Base-by-base conservation (phyloP, 352 stramenopile genomes). In the Bremia lactucae region DNA sequence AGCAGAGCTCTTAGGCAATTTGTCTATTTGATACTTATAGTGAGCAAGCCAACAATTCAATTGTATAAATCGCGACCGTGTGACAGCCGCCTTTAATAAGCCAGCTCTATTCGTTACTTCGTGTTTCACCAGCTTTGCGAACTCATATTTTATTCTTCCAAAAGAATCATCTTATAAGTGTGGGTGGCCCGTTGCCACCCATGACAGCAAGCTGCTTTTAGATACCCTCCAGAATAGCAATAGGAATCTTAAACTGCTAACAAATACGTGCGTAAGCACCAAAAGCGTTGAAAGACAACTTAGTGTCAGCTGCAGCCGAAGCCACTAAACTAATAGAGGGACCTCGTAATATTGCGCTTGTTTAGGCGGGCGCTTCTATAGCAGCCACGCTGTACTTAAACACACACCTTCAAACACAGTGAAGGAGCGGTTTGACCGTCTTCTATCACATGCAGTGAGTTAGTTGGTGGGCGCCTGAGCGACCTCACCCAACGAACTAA, bases 351-450 rank as follows among this genome's bases (percentile, higher is more conserved):
- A n/a, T 98, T 59, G 54, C 95, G 98, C 56, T 98, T 94, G 59
- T 98, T 97, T 59, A 98, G 94, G 94, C 98, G 98, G 71, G 98
- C 96, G 94, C 95, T 98, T 47, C 95, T 94, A 59, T 96, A 98
- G 40, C 95, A 94, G 25, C 96, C 96, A 55, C 87, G 77, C 43
- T 94, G 87, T 71, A 98, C 93, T 23, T 94, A 94, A 49, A 94
- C 95, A 23, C 98, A 93, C 55, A 98, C 97, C 63, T 93, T 96
- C 18, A 88, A 81, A 93, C 92, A 31, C 88, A n/a, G n/a, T n/a
- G n/a, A n/a, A n/a, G n/a, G n/a, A n/a, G n/a, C n/a, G n/a, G n/a
- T n/a, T n/a, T n/a, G n/a, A n/a, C n/a, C n/a, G n/a, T n/a, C n/a
- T n/a, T n/a, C n/a, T n/a, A n/a, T n/a, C n/a, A n/a, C n/a, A n/a